A percentile compares a stretch with the other conserved stretches of the same genome.
These are phyloP conservation scores for Circinella minor DNA, from an alignment of 371 early-diverging fungal genomes.

Conservation along the genomic window DNA sequence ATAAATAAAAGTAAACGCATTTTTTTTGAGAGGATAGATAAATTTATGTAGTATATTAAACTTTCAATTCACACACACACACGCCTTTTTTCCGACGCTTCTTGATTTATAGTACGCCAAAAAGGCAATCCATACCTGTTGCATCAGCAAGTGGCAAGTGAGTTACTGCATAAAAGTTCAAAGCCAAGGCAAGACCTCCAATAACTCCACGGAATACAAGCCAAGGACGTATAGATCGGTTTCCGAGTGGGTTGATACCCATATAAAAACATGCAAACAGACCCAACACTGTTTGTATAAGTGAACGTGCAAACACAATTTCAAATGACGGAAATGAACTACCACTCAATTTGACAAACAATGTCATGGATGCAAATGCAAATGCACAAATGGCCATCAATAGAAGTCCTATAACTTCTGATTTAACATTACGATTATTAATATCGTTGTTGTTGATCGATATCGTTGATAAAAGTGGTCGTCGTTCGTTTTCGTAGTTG, in stretches of 20 bases:
- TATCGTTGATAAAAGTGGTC: not conserved
- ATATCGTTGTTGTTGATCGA: not conserved
- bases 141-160: constrained; percentile 77
- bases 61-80: too few species aligned
- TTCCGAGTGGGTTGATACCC: constrained; percentile 62
- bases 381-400: constrained; percentile 71
- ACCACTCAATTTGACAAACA: constrained; percentile 68
- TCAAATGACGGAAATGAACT: constrained; percentile 62
- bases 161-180: constrained; percentile 72
- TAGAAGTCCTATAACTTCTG: constrained; percentile 33
- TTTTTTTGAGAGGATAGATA: too few species aligned
- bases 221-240: constrained; percentile 51
- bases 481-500: not conserved
- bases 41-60: too few species aligned
- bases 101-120: too few species aligned
- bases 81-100: too few species aligned
- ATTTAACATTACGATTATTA: not conserved
- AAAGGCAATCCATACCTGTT: constrained; percentile 43
- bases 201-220: constrained; percentile 66
- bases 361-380: constrained; percentile 70
- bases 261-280: constrained; percentile 54
- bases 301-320: constrained; percentile 72
- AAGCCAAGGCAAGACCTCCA: constrained; percentile 67
- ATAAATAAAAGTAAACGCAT: not conserved
- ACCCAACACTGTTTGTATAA: constrained; percentile 65